Evolutionary conservation across 2,329 filamentous ascomycete species (phyloP).

Genomic region (Hymenoscyphus salicellus): DNA sequence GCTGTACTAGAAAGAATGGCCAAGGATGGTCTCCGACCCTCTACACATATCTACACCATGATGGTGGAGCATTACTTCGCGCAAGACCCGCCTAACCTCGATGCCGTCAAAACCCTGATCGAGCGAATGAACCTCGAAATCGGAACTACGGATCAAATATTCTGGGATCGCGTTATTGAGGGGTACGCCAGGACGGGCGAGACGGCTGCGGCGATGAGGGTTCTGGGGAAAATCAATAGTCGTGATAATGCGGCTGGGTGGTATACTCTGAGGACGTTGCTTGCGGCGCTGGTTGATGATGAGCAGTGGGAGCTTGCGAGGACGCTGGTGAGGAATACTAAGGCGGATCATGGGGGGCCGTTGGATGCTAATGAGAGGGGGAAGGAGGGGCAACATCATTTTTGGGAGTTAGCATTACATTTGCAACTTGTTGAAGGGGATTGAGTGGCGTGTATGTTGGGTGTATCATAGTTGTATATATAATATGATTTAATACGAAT

Average conservation of each 20-base stretch:
- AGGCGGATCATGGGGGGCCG: constrained; percentile 27
- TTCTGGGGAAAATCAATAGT: constrained; percentile 46
- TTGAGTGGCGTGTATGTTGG: background rate
- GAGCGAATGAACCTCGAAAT: constrained; percentile 40
- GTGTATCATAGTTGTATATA: constrained; percentile 3
- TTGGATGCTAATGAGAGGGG: constrained; percentile 22
- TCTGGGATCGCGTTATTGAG: constrained; percentile 69
- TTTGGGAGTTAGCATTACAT: constrained; percentile 32
- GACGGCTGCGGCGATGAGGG: constrained; percentile 46
- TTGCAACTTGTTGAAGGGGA: constrained; percentile 23
- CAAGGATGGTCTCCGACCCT: constrained; percentile 49
- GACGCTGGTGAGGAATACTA: constrained; percentile 32
- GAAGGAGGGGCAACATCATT: constrained; percentile 30
- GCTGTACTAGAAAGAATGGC: constrained; percentile 63
- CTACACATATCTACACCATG: constrained; percentile 70
- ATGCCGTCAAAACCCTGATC: constrained; percentile 59
- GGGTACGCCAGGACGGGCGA: constrained; percentile 60
- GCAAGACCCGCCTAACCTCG: constrained; percentile 55
- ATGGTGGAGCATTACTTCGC: constrained; percentile 66
- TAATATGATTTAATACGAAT: constrained; percentile 1
- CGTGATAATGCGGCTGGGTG: constrained; percentile 27
- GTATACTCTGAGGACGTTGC: constrained; percentile 28
- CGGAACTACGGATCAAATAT: constrained; percentile 49
- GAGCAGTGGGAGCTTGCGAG: constrained; percentile 34
- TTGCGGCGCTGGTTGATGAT: constrained; percentile 32